Evolutionary conservation across 2,329 filamentous ascomycete species (phyloP), one percentile per base, ranked within the genome.

Genomic region (Elsinoe perseae): DNA sequence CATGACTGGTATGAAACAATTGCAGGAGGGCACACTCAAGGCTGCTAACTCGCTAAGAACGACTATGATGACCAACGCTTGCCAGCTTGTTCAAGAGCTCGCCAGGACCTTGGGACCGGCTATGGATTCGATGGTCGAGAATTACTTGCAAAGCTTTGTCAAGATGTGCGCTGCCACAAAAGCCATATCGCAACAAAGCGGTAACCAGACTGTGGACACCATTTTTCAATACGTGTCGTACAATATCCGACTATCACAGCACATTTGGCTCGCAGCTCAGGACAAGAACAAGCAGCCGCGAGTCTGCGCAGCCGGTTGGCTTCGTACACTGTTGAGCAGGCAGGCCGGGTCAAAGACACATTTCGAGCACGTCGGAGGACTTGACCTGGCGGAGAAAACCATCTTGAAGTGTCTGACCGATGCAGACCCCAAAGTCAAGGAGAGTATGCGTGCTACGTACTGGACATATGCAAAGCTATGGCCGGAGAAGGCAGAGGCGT

Each of bases 221-320:
- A 84, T 98, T 54, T 80, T 97, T 61, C 81, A 83, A 60, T 84
- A 86, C 63, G 86, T 86, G 27, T 85, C 90, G 0, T 97, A 92
- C 72, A 91, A 80, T 60, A 75, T 78, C 58, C 85, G 90, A 25
- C 78, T 96, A 60, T 80, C 96, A 77, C 87, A 95, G 69, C 92
- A 97, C 65, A 77, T 97, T 48, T 87, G 84, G 75, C 74, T 76
- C 55, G 91, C 92, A 21, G 86, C 82, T 60, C 86, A 95, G 68
- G 92, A 98, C 74, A 97, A 96, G 75, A 97, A 96, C 66, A 85
- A 91, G 2, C 87, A 93, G 66, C 86, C 91, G 14, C 83, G 93
- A 59, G 81, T 82, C 1, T 95, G 85, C 69, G 86, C 85, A 1
- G 78, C 86, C 1, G 84, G 80, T 6, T 98, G 93, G 93, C 73